Percentiles rank a stretch among this genome's conserved stretches.
Conservation (phyloP, 1,284 basidiomycete genomes). For the Cystobasidium sp. region DNA sequence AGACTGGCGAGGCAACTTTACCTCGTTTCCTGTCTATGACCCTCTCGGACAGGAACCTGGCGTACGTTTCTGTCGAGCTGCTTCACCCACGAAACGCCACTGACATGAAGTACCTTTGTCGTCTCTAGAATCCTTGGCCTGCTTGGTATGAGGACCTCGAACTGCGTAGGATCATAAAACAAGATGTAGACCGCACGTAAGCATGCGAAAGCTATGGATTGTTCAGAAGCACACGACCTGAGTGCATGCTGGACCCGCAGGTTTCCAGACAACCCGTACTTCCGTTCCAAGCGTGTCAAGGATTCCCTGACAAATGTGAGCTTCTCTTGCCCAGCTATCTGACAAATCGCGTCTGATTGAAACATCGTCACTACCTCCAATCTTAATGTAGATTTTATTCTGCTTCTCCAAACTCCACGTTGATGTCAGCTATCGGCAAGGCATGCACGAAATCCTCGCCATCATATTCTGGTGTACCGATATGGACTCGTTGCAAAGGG, state of each 20-base stretch:
- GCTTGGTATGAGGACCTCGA: slow-evolving; percentile 87
- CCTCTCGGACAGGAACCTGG: slow-evolving; percentile 37
- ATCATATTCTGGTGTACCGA: slow-evolving; percentile 79
- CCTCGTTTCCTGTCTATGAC: slow-evolving; percentile 3
- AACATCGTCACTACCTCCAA: background rate
- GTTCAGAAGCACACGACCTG: background rate
- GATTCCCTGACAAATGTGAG: slow-evolving; percentile 73
- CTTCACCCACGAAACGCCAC: background rate
- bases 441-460: slow-evolving; percentile 93
- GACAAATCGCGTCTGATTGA: background rate
- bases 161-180: slow-evolving; percentile 78
- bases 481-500: slow-evolving; percentile 69
- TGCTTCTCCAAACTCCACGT: slow-evolving; percentile 74
- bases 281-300: slow-evolving; percentile 73
- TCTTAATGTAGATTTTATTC: slow-evolving; percentile 65
- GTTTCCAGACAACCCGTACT: slow-evolving; percentile 89
- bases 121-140: slow-evolving; percentile 77
- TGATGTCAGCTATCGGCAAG: slow-evolving; percentile 85
- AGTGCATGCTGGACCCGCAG: slow-evolving; percentile 57
- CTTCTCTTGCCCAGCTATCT: background rate
- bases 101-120: background rate
- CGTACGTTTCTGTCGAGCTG: slow-evolving; percentile 6
- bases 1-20: slow-evolving; percentile 4
- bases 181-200: slow-evolving; percentile 90
- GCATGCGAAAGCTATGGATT: slow-evolving; percentile 51